These are phyloP conservation scores for Tulasnella sp. DNA, from an alignment of 768 basidiomycete species.

Conservation along the genomic window DNA sequence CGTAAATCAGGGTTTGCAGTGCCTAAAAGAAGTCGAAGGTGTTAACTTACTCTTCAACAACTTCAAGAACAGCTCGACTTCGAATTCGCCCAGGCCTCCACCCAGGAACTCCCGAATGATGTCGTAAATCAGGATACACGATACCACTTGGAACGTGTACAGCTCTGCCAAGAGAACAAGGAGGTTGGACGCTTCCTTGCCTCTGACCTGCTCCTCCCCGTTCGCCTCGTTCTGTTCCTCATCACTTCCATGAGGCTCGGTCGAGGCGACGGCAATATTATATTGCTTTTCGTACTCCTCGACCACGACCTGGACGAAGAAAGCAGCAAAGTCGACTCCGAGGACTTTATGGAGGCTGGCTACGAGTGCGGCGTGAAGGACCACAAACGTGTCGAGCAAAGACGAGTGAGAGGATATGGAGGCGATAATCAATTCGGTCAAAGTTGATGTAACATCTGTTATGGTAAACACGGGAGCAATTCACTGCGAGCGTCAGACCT, in stretches of 20 bases:
- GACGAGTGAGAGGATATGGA: conserved; percentile 77
- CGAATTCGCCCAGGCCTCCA: conserved; percentile 64
- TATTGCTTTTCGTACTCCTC: conserved; percentile 62
- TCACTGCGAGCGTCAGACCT: background rate
- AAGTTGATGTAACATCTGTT: conserved; percentile 73
- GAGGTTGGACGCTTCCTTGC: conserved; percentile 88
- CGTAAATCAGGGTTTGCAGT: background rate
- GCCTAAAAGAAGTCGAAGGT: background rate
- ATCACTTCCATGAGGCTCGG: background rate
- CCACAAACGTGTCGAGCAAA: conserved; percentile 83
- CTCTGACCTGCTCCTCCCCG: conserved; percentile 39
- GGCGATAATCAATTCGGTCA: conserved; percentile 72
- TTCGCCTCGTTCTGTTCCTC: conserved; percentile 36
- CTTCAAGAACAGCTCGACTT: conserved; percentile 83
- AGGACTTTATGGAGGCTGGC: conserved; percentile 74
- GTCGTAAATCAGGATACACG: conserved; percentile 85
- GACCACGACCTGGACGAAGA: conserved; percentile 73
- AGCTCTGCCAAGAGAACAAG: conserved; percentile 84
- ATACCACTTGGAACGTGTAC: conserved; percentile 94
- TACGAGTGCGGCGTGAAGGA: conserved; percentile 81
- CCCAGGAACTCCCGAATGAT: conserved; percentile 72
- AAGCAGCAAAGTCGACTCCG: conserved; percentile 85
- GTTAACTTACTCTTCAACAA: conserved; percentile 71
- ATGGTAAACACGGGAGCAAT: background rate
- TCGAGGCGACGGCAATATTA: conserved; percentile 21